phyloP scores from a whole-genome alignment of 1,284 basidiomycete species.

The Fomes fomentarius region DNA sequence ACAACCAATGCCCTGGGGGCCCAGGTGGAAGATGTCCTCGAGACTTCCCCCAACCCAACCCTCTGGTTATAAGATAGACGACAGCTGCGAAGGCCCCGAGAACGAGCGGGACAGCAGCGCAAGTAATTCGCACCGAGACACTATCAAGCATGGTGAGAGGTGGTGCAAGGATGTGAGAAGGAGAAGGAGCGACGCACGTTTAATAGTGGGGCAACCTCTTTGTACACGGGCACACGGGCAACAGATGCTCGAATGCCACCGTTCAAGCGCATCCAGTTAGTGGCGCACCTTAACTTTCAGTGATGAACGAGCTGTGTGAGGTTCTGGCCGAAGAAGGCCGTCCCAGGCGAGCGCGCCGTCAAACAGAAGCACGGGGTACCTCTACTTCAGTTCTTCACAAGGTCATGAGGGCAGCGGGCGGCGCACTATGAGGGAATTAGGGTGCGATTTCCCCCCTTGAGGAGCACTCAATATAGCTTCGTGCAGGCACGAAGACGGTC shows the following conservation, averaged over 20 bases:
- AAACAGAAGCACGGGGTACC: background rate
- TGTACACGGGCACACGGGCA: no score
- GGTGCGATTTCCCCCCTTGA: no score
- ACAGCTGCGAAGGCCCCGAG: constrained; percentile 1
- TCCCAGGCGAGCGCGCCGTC: background rate
- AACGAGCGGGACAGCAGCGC: background rate
- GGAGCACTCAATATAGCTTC: no score
- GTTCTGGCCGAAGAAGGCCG: background rate
- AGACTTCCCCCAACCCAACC: background rate
- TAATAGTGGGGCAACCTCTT: no score
- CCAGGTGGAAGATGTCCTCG: constrained; percentile 20
- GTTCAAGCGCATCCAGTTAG: background rate
- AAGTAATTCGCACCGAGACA: background rate
- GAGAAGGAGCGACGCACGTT: no score
- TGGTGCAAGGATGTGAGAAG: background rate
- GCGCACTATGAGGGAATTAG: background rate
- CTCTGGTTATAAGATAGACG: background rate
- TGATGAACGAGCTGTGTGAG: background rate
- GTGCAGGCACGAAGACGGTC: background rate
- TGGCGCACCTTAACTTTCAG: no score
- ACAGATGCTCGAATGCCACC: no score
- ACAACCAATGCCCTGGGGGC: constrained; percentile 26
- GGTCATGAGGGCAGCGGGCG: background rate
- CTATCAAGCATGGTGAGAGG: background rate
- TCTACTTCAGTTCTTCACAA: background rate